Evolutionary conservation across 257 asterid species (phyloP), one percentile per base, ranked within the genome.

Genomic region (Solanum tacnaense): DNA sequence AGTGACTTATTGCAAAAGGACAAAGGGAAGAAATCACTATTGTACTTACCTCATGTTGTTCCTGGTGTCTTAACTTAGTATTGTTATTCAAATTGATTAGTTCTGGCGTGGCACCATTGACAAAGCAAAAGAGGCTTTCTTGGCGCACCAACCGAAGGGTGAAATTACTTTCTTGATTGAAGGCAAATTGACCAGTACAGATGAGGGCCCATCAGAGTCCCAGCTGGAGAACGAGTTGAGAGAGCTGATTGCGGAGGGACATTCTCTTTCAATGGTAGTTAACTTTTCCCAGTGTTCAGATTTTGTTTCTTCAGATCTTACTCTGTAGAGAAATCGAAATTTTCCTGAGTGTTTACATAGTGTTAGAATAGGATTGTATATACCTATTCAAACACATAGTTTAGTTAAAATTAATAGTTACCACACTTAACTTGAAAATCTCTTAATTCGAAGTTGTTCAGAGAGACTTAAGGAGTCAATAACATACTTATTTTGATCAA

Each of bases 101-200:
- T 97, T 97, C 89, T 97, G 98, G 99, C 92, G 93, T 36, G 98
- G 99, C 68, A 95, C 96, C 34, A 88, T 96, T 16, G 94, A 82
- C 86, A 95, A 95, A 91, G 99, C 98, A 85, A 92, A 89, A 89
- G 96, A 92, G 90, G 95, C 90, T 29, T 97, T 92, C 92, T 87
- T 93, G 39, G 62, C 86, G 39, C 96, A 90, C 90, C 98, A 93
- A 86, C 98, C 96, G 2, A 96, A 94, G 94, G 98, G 99, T 73
- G 99, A 97, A 92, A 96, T 96, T 83, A 97, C 98, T n/a, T 89
- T 97, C 82, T 89, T 97, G 91, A 90, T 97, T 73, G 98, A 96
- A 92, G 99, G 99, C 74, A 91, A 90, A 87, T 13, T 89, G 13
- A 84, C 78, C 68, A 83, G 87, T 44, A 90, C 81, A 72, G 97